phyloP scores from a whole-genome alignment of 129 eudicot genomes.

The Artemisia annua region DNA sequence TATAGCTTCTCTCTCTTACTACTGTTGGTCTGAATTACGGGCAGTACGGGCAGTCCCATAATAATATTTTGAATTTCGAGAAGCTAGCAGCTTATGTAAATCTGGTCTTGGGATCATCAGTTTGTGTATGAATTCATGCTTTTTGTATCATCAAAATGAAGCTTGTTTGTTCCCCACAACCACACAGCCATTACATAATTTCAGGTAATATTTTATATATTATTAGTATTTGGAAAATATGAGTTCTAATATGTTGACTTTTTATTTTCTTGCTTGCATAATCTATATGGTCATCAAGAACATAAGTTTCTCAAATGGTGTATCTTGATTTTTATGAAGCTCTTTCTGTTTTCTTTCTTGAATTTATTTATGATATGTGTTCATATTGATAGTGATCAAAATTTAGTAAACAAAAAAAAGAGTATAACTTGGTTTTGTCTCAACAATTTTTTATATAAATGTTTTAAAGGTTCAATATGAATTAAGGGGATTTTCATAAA shows the following conservation, averaged over 20 bases:
- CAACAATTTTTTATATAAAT: no score
- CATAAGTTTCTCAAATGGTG: neutral
- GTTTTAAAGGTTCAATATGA: neutral
- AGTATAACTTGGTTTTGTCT: no score
- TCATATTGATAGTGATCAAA: neutral
- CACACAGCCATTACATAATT: slow-evolving; percentile 58
- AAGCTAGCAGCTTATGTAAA: neutral
- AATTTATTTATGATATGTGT: neutral
- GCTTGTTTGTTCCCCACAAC: slow-evolving; percentile 62
- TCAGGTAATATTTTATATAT: slow-evolving; percentile 45
- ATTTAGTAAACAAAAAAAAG: no score
- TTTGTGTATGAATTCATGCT: slow-evolving; percentile 30
- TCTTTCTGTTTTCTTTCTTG: slow-evolving; percentile 2
- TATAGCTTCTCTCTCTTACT: slow-evolving; percentile 27
- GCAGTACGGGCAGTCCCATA: slow-evolving; percentile 35
- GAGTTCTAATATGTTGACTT: slow-evolving; percentile 30
- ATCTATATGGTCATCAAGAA: slow-evolving; percentile 16
- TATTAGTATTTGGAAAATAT: neutral
- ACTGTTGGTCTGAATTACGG: slow-evolving; percentile 30
- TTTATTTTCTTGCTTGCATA: slow-evolving; percentile 18
- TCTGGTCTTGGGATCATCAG: slow-evolving; percentile 54
- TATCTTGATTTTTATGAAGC: slow-evolving; percentile 4
- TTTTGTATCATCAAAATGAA: slow-evolving; percentile 37
- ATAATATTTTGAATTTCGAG: slow-evolving; percentile 29
- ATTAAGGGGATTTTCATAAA: no score